Base-by-base conservation (phyloP, 768 basidiomycete species). In the Hygrocybe coccinea region DNA sequence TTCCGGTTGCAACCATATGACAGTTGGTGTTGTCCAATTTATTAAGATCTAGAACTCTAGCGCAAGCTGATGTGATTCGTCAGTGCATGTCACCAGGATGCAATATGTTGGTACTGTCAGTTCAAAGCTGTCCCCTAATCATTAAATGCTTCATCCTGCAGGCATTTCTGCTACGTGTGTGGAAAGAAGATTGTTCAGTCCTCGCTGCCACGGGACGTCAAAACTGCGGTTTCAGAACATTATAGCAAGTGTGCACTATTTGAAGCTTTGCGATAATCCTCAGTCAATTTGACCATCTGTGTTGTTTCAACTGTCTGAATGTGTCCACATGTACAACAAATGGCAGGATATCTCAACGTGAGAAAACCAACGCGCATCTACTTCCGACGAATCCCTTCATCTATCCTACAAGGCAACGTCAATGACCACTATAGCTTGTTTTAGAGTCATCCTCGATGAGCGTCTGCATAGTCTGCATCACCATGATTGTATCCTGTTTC, bases 1-100 rank as follows among this genome's bases (percentile, higher is more conserved):
- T 9, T 67, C 66, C 11, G 83, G 83, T 1, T 84, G 83, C 51
- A 77, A 82, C 56, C 82, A 84, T 63, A 84, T 84, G 78, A 72
- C 74, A 56, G 82, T 82, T 33, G 67, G 81, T 60, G 51, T 49
- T n/a, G 34, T 21, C 43, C 15, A n/a, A 41, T 8, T 22, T 5
- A n/a, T n/a, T n/a, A n/a, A n/a, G n/a, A n/a, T 15, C n/a, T 36
- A 19, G 25, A 34, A 9, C 5, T 22, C 46, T 29, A 54, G 37
- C 15, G 11, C 39, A 19, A 17, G 36, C 48, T 37, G 19, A 2
- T n/a, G 24, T 57, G n/a, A 48, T 37, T 25, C 2, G 14, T 55
- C 24, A 83, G 82, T 83, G 80, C 59, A 74, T 76, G 36, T 69
- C 79, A 1, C 80, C 81, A 1, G 80, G 76, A 17, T 84, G 83